Conservation (phyloP, 2,329 filamentous ascomycete genomes). For the Tolypocladium paradoxum region DNA sequence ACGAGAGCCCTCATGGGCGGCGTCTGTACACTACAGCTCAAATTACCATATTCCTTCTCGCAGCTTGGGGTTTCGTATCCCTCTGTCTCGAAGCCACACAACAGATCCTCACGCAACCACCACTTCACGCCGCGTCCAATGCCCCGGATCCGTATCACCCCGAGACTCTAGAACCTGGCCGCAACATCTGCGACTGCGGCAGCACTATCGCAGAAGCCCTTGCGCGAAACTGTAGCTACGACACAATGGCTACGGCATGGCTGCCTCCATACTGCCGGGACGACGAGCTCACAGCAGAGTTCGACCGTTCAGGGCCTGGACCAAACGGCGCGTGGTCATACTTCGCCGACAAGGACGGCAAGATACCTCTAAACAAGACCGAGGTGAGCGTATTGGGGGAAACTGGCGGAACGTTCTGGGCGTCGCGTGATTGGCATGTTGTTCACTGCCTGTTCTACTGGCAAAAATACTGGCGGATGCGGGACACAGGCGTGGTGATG, state of each 20-base stretch:
- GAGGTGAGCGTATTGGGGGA: slow-evolving; percentile 9
- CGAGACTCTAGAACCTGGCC: not conserved
- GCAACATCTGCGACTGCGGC: slow-evolving; percentile 19
- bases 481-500: slow-evolving; percentile 7
- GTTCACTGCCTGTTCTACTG: slow-evolving; percentile 23
- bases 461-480: slow-evolving; percentile 13
- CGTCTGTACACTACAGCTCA: not conserved
- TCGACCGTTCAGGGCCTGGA: slow-evolving; percentile 17
- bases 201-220: slow-evolving; percentile 15
- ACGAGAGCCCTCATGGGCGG: too few species aligned
- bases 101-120: not conserved
- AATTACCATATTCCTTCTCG: not conserved
- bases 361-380: slow-evolving; percentile 8
- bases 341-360: slow-evolving; percentile 16
- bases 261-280: slow-evolving; percentile 22
- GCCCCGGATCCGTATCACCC: not conserved
- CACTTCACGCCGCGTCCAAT: not conserved
- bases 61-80: not conserved
- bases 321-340: slow-evolving; percentile 20
- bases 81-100: not conserved
- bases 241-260: slow-evolving; percentile 22
- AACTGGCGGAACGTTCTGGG: slow-evolving; percentile 8
- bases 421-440: slow-evolving; percentile 17
- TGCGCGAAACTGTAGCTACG: slow-evolving; percentile 19
- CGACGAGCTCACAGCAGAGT: slow-evolving; percentile 20